Conservation (phyloP, 352 stramenopile genomes). For the Globisporangium sylvaticum region DNA sequence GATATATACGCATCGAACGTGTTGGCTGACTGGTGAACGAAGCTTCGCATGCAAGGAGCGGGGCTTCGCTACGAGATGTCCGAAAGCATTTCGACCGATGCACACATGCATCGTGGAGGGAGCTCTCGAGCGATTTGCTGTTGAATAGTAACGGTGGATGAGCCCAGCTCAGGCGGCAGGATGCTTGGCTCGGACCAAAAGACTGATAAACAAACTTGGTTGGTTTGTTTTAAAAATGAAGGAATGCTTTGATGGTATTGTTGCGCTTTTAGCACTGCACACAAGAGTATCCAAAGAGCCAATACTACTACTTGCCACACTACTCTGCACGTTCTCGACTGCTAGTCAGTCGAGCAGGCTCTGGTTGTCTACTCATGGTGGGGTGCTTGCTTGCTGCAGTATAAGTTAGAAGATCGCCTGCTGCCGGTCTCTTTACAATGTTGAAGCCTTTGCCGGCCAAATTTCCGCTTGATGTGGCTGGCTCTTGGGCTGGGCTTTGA, state of each 20-base stretch:
- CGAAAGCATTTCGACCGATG: too few species aligned
- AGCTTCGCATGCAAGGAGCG: neutral
- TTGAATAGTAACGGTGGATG: too few species aligned
- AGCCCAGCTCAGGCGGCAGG: neutral
- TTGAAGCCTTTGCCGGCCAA: neutral
- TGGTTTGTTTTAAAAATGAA: neutral
- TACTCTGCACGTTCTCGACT: neutral
- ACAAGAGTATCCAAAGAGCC: neutral
- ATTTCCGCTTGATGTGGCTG: neutral
- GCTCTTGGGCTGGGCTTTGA: neutral
- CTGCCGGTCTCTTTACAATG: neutral
- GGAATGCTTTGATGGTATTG: neutral
- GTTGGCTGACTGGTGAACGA: neutral
- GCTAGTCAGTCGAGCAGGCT: neutral
- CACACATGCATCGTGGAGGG: too few species aligned
- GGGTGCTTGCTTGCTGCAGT: neutral
- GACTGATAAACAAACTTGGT: neutral
- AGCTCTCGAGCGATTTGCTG: too few species aligned
- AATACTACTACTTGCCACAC: neutral
- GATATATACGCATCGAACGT: neutral
- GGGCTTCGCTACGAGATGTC: too few species aligned
- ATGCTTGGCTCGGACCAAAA: neutral
- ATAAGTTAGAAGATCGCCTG: neutral
- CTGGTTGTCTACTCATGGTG: neutral
- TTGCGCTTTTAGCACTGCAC: neutral